A percentile compares a stretch with the other conserved stretches of the same genome.
phyloP scores from a whole-genome alignment of 768 basidiomycete genomes.

The Psilocybe tampanensis region DNA sequence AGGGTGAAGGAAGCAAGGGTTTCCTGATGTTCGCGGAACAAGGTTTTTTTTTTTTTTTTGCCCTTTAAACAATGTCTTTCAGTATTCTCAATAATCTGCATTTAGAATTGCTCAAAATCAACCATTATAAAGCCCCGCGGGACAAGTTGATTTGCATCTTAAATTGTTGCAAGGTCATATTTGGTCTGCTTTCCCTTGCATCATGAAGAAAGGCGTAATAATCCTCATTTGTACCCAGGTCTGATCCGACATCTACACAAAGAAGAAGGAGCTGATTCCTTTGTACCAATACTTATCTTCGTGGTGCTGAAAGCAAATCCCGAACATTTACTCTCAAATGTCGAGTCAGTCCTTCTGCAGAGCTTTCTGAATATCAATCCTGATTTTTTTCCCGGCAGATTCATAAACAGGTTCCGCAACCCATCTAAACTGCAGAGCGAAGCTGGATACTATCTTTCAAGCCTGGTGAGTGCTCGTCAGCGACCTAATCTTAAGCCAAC shows the following conservation, averaged over 20 bases:
- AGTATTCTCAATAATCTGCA: not conserved
- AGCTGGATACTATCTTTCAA: constrained; percentile 95
- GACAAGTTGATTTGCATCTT: constrained; percentile 98
- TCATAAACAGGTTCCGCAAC: constrained; percentile 94
- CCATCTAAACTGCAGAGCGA: constrained; percentile 91
- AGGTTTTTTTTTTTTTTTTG: constrained; percentile 46
- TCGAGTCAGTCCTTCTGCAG: constrained; percentile 65
- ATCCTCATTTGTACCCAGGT: constrained; percentile 47
- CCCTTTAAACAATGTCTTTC: not conserved
- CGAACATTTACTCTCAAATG: constrained; percentile 88
- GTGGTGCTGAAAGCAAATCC: constrained; percentile 96
- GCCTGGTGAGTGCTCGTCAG: constrained; percentile 61
- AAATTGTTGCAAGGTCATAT: constrained; percentile 99
- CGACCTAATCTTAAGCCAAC: not conserved
- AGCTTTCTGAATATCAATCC: not conserved
- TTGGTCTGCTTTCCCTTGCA: constrained; percentile 59
- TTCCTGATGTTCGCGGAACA: constrained; percentile 90
- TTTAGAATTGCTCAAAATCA: constrained; percentile 90
- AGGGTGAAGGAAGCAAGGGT: constrained; percentile 71
- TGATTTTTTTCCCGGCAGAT: constrained; percentile 48
- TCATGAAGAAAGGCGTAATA: constrained; percentile 6
- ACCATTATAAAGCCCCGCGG: constrained; percentile 97
- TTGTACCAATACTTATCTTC: constrained; percentile 92
- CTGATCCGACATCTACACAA: constrained; percentile 84
- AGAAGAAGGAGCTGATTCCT: constrained; percentile 91